These are phyloP conservation scores for Porcisia hertigi DNA, from an alignment of 208 protist species.

Conservation along the genomic window DNA sequence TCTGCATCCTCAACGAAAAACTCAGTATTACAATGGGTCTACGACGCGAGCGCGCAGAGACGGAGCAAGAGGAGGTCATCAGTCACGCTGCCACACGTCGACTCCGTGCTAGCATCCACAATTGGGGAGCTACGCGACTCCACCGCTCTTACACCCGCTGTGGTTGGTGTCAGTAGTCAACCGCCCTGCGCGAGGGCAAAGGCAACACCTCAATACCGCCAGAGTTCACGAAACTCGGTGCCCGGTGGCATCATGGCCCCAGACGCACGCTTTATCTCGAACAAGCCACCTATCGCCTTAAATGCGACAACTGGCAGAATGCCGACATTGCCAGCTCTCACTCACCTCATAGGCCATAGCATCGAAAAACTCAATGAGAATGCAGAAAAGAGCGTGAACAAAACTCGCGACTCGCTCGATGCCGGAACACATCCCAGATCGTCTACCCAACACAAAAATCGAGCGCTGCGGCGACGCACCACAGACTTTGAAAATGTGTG, in stretches of 20 bases:
- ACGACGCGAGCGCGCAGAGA: slow-evolving; percentile 10
- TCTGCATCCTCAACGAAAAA: slow-evolving; percentile 11
- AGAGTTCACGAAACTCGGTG: background rate
- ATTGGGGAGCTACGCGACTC: background rate
- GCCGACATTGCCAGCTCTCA: background rate
- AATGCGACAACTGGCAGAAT: background rate
- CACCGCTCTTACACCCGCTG: background rate
- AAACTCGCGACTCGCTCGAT: background rate
- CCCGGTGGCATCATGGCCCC: background rate
- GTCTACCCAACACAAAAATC: slow-evolving; percentile 11
- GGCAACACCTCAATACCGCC: background rate
- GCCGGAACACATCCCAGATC: slow-evolving; percentile 8
- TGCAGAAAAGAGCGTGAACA: background rate
- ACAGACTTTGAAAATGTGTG: slow-evolving; percentile 22
- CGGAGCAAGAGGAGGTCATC: background rate
- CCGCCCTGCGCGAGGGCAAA: background rate
- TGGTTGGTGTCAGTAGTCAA: background rate
- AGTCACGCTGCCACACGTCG: background rate
- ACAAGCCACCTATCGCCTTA: background rate
- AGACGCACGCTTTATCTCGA: background rate
- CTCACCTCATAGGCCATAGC: background rate
- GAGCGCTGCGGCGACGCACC: slow-evolving; percentile 20
- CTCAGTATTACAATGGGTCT: slow-evolving; percentile 3
- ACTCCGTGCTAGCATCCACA: background rate
- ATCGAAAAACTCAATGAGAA: background rate